Conservation (phyloP, 2,329 filamentous ascomycete genomes). For the Diaporthe longicolla region DNA sequence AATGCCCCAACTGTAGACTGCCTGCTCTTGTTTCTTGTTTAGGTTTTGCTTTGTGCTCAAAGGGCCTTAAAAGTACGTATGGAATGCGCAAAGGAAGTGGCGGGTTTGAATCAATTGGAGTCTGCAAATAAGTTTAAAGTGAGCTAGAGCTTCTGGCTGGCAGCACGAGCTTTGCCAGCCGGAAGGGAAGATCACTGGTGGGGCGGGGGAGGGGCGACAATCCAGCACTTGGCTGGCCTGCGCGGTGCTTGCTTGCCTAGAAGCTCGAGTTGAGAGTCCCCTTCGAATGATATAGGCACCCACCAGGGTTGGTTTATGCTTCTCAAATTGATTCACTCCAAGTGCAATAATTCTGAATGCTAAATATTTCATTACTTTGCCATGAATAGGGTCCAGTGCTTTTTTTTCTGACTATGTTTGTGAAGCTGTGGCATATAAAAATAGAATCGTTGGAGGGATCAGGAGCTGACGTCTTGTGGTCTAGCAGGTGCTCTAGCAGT, state of each 20-base stretch:
- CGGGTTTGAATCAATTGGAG: background rate
- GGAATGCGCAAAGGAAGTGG: background rate
- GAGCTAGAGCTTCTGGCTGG: conserved; percentile 4
- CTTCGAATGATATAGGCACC: background rate
- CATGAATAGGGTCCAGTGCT: too few relatives aligned
- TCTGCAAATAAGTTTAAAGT: background rate
- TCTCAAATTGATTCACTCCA: background rate
- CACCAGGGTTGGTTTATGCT: background rate
- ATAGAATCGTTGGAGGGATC: conserved; percentile 26
- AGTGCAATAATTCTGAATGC: background rate
- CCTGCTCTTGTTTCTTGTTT: background rate
- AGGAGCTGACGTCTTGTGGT: conserved; percentile 31
- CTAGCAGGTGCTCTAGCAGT: conserved; percentile 16
- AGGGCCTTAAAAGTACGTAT: background rate
- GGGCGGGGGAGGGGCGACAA: conserved; percentile 15
- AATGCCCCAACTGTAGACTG: background rate
- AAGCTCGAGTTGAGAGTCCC: too few relatives aligned
- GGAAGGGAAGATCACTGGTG: conserved; percentile 5
- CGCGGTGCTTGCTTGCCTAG: too few relatives aligned
- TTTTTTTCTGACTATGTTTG: background rate
- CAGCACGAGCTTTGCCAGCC: conserved; percentile 26
- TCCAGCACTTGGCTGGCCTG: background rate
- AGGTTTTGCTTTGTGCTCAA: background rate
- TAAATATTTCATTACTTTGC: background rate
- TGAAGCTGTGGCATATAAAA: conserved; percentile 16